Percentiles rank a stretch among this genome's conserved stretches.
These are phyloP conservation scores for Saccharata proteae DNA, from an alignment of 2,329 filamentous ascomycete genomes.

Conservation along the genomic window DNA sequence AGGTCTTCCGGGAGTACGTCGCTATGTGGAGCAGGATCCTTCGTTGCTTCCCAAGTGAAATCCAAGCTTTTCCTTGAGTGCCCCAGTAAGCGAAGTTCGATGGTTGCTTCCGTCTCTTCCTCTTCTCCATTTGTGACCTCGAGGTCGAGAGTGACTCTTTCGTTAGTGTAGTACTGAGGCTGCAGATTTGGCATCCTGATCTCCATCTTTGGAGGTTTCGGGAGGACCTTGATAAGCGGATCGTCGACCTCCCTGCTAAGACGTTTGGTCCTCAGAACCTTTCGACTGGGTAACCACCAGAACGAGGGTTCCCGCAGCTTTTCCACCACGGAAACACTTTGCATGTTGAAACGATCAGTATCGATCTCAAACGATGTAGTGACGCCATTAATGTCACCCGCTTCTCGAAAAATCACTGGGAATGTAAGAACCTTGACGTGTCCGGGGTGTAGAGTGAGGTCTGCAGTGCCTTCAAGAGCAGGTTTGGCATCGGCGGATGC, in stretches of 20 bases:
- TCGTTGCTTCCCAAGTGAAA: slow-evolving; percentile 34
- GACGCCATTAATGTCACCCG: slow-evolving; percentile 60
- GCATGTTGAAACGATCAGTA: slow-evolving; percentile 52
- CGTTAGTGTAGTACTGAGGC: slow-evolving; percentile 75
- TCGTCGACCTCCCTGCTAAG: slow-evolving; percentile 24
- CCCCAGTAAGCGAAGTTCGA: slow-evolving; percentile 58
- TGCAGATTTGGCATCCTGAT: slow-evolving; percentile 51
- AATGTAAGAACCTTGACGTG: slow-evolving; percentile 61
- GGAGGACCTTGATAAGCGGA: slow-evolving; percentile 57
- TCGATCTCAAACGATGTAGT: slow-evolving; percentile 53
- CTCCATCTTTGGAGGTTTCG: slow-evolving; percentile 84
- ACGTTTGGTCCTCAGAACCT: slow-evolving; percentile 17
- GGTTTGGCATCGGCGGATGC: slow-evolving; percentile 10
- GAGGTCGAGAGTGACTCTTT: slow-evolving; percentile 56
- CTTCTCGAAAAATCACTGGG: slow-evolving; percentile 62
- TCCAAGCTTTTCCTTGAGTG: slow-evolving; percentile 33
- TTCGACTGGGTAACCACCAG: slow-evolving; percentile 23
- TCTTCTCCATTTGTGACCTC: slow-evolving; percentile 74
- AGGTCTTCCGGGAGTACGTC: slow-evolving; percentile 18
- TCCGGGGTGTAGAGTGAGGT: slow-evolving; percentile 55
- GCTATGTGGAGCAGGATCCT: slow-evolving; percentile 11
- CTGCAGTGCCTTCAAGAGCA: slow-evolving; percentile 42
- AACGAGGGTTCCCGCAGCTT: too few relatives aligned
- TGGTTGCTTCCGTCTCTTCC: slow-evolving; percentile 57
- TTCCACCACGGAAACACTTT: slow-evolving; percentile 12